Base-by-base conservation (phyloP, 139 green algal species). In the Volvox africanus region DNA sequence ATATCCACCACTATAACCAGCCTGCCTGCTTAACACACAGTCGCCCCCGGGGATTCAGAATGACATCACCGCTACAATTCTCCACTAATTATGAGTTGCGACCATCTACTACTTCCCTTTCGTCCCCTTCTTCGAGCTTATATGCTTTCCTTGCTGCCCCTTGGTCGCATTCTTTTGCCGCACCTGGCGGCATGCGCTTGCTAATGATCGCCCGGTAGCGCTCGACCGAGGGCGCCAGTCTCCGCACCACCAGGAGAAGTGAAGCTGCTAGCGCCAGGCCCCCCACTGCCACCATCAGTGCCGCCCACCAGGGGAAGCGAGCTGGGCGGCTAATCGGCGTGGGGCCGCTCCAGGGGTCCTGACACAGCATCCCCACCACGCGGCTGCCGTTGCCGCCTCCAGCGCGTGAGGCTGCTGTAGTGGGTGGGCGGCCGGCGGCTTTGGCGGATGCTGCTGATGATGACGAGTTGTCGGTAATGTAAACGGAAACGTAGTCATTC, bases 181-280 rank as follows among this genome's bases (percentile, higher is more conserved):
- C 75, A 90, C 86, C 86, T 13, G 86, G 86, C 32, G 86, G 86
- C 50, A 78, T 14, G 19, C 86, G 73, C 75, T 73, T 86, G 80
- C 32, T 55, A n/a, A 44, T 44, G 12, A 44, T 50, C 9, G 50
- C 80, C 12, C 80, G 50, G 80, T 86, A 86, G 17, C 80, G 44
- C 80, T 26, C 80, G 12, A 86, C 26, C 18, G 80, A 86, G 22
- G 50, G 80, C 80, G 5, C 80, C 80, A 86, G 37, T n/a, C 55
- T 28, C 26, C 80, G 14, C 0, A 28, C 50, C 2, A 26, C 50
- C 50, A 73, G 3, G n/a, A 71, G 0, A 50, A 71, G 28, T 55
- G 28, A 28, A 50, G 61, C 80, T 18, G 80, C 26, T 6, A 44
- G 14, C 50, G 24, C 50, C 28, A 73, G 26, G 13, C 14, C 13